Conservation (phyloP, 2,329 filamentous ascomycete genomes). For the Nannizziopsis barbatae region DNA sequence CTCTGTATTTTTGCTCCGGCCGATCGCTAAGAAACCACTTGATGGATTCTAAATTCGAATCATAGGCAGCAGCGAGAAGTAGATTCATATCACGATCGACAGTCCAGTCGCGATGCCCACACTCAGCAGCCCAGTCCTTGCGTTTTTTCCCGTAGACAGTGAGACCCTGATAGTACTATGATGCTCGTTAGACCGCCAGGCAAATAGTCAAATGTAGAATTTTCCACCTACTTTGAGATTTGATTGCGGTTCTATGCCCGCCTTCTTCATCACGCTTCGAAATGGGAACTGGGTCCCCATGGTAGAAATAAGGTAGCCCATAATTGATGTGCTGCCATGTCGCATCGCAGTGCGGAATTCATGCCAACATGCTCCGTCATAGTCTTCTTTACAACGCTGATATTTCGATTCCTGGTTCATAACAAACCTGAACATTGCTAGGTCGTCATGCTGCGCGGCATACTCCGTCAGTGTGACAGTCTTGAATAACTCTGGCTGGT, state of each 20-base stretch:
- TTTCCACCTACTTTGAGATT: slow-evolving; percentile 29
- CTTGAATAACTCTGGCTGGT: no score
- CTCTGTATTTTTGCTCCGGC: slow-evolving; percentile 54
- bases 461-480: slow-evolving; percentile 25
- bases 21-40: slow-evolving; percentile 69
- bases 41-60: slow-evolving; percentile 53
- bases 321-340: slow-evolving; percentile 43
- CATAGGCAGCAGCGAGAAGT: slow-evolving; percentile 24
- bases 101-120: slow-evolving; percentile 18
- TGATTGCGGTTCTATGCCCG: slow-evolving; percentile 49
- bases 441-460: slow-evolving; percentile 42
- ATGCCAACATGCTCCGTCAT: slow-evolving; percentile 18
- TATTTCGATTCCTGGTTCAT: slow-evolving; percentile 43
- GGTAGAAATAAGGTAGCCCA: slow-evolving; percentile 52
- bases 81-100: slow-evolving; percentile 14
- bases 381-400: slow-evolving; percentile 24
- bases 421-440: slow-evolving; percentile 42
- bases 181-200: background rate
- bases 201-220: background rate
- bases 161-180: slow-evolving; percentile 59
- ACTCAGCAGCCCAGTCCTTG: slow-evolving; percentile 58
- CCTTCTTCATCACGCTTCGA: slow-evolving; percentile 52
- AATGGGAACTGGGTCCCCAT: slow-evolving; percentile 58
- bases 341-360: slow-evolving; percentile 30
- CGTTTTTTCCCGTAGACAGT: slow-evolving; percentile 61